Percentiles rank a stretch among this genome's conserved stretches.
These are phyloP conservation scores for Ceratocystis lukuohia DNA, from an alignment of 2,329 filamentous ascomycete genomes.

Conservation along the genomic window DNA sequence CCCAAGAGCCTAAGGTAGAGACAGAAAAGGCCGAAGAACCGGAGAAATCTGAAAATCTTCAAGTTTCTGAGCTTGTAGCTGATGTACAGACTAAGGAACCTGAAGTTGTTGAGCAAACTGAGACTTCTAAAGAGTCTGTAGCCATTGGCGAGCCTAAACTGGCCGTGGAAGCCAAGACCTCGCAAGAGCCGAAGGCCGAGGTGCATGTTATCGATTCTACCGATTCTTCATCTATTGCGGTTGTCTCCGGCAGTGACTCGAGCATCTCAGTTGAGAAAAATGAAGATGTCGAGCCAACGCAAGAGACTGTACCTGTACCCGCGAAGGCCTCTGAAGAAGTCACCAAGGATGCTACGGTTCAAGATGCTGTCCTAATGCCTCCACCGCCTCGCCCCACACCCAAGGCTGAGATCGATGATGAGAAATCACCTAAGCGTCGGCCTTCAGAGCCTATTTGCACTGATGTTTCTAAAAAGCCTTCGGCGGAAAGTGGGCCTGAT, in stretches of 20 bases:
- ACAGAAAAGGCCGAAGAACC: background rate
- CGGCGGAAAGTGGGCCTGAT: constrained; percentile 44
- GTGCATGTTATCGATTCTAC: background rate
- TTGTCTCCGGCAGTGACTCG: background rate
- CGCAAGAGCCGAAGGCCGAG: background rate
- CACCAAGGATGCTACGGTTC: constrained; percentile 32
- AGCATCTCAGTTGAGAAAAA: too few relatives aligned
- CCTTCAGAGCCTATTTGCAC: constrained; percentile 12
- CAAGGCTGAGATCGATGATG: constrained; percentile 19
- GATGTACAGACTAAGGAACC: background rate
- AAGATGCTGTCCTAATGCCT: background rate
- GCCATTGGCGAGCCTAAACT: background rate
- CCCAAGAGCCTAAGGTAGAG: background rate
- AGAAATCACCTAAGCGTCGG: constrained; percentile 7
- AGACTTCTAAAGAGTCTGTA: background rate
- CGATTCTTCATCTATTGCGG: background rate
- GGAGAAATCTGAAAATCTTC: background rate
- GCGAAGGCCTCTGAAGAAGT: background rate
- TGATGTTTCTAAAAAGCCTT: constrained; percentile 37
- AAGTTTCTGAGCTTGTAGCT: background rate
- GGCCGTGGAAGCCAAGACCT: background rate
- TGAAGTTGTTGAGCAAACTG: background rate
- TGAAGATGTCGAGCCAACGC: background rate
- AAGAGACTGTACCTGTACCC: background rate
- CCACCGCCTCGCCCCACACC: background rate